phyloP scores from a whole-genome alignment of 2,329 filamentous ascomycete species.

The Plenodomus tracheiphilus region DNA sequence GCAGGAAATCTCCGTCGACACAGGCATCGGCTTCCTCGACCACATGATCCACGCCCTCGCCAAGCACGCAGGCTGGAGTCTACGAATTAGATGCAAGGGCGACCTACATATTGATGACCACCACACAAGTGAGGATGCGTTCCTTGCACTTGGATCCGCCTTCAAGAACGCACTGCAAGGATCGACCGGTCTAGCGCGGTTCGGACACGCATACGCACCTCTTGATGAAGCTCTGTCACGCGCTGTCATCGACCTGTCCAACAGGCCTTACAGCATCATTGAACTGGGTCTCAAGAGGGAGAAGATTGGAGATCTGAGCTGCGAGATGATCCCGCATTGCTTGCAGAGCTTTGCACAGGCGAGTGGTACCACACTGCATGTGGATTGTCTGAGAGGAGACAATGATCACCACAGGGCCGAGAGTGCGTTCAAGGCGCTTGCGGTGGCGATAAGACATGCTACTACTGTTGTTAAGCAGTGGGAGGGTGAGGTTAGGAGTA shows the following conservation, averaged over 20 bases:
- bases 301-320: conserved; percentile 87
- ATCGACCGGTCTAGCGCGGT: conserved; percentile 81
- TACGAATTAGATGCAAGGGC: conserved; percentile 79
- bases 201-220: conserved; percentile 88
- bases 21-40: conserved; percentile 95
- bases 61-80: conserved; percentile 93
- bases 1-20: conserved; percentile 85
- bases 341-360: conserved; percentile 91
- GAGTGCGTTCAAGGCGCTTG: conserved; percentile 95
- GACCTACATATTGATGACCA: conserved; percentile 98
- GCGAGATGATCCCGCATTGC: conserved; percentile 96
- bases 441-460: conserved; percentile 79
- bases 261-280: conserved; percentile 83
- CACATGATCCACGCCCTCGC: conserved; percentile 98
- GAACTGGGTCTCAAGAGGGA: conserved; percentile 85
- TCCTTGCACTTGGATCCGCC: conserved; percentile 83
- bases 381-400: conserved; percentile 84
- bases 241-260: conserved; percentile 92
- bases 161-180: conserved; percentile 80
- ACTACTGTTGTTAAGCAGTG: conserved; percentile 74
- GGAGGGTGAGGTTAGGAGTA: conserved; percentile 92
- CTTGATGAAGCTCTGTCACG: conserved; percentile 94
- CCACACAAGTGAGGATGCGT: conserved; percentile 95
- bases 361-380: conserved; percentile 89
- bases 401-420: conserved; percentile 98